Conservation (phyloP, 768 basidiomycete genomes). For the Kwoniella heveanensis region DNA sequence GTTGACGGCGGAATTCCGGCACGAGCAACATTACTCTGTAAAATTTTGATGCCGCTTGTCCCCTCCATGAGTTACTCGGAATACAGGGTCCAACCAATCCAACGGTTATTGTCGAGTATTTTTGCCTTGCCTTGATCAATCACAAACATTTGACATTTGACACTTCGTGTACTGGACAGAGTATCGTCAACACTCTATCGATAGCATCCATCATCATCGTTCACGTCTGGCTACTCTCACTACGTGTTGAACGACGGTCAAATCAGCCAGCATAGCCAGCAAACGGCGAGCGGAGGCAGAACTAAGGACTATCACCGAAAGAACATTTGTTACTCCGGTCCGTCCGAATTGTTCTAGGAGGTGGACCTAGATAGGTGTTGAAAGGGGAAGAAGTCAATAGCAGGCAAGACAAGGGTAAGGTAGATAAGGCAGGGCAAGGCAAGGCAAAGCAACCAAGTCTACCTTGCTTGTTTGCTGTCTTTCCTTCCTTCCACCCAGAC, state of each 20-base stretch:
- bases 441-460: too few species aligned
- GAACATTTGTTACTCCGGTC: too few species aligned
- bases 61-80: too few species aligned
- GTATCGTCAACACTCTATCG: too few species aligned
- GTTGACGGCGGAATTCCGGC: neutral
- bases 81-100: too few species aligned
- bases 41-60: conserved; percentile 1
- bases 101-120: neutral
- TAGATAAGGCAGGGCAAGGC: neutral
- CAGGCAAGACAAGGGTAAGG: neutral
- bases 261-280: too few species aligned
- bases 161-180: conserved; percentile 1
- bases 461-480: neutral
- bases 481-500: neutral
- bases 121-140: neutral
- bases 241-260: too few species aligned
- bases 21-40: neutral
- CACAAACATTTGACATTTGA: neutral
- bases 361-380: too few species aligned
- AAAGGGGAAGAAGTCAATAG: too few species aligned
- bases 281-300: too few species aligned
- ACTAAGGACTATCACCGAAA: too few species aligned
- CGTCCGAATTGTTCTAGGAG: too few species aligned
- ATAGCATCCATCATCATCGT: neutral
- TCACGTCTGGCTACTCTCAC: neutral